Percentiles rank a stretch among this genome's conserved stretches.
These are phyloP conservation scores for Elsinoe fawcettii DNA, from an alignment of 2,329 filamentous ascomycete species.

Conservation along the genomic window DNA sequence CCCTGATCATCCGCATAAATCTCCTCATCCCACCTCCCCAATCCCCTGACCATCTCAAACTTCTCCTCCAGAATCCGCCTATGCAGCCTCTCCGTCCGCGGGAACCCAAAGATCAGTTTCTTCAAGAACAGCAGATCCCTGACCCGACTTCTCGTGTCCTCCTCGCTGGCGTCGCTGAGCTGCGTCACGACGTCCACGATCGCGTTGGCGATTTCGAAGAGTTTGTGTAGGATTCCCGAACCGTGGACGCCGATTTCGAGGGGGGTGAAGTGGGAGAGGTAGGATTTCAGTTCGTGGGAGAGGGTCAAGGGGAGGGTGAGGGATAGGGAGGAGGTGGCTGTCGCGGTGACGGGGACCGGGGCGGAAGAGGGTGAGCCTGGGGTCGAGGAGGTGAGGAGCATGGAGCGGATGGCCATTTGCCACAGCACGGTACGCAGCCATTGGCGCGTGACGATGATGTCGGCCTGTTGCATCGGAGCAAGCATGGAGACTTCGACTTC, in stretches of 20 bases:
- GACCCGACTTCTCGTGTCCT: constrained; percentile 42
- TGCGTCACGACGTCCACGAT: constrained; percentile 52
- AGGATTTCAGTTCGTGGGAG: constrained; percentile 37
- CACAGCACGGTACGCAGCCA: constrained; percentile 44
- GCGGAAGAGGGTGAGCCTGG: background rate
- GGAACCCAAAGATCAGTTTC: constrained; percentile 19
- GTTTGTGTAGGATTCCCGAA: constrained; percentile 49
- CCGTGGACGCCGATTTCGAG: constrained; percentile 49
- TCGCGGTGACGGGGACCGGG: constrained; percentile 13
- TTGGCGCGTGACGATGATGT: constrained; percentile 44
- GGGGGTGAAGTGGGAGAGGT: constrained; percentile 35
- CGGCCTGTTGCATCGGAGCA: constrained; percentile 40
- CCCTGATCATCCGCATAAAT: background rate
- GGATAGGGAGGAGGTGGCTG: constrained; percentile 27
- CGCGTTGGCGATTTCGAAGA: constrained; percentile 54
- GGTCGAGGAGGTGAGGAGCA: constrained; percentile 36
- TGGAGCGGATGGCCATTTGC: constrained; percentile 42
- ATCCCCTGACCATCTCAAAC: constrained; percentile 17
- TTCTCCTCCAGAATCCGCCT: constrained; percentile 19
- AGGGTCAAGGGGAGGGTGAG: constrained; percentile 40
- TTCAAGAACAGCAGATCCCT: constrained; percentile 39
- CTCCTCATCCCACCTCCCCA: constrained; percentile 3
- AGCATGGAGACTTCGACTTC: constrained; percentile 33
- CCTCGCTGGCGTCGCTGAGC: constrained; percentile 39
- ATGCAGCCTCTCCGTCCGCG: constrained; percentile 16